Evolutionary conservation across 805 yeast species (phyloP).

Genomic region (Pichia kluyveri): DNA sequence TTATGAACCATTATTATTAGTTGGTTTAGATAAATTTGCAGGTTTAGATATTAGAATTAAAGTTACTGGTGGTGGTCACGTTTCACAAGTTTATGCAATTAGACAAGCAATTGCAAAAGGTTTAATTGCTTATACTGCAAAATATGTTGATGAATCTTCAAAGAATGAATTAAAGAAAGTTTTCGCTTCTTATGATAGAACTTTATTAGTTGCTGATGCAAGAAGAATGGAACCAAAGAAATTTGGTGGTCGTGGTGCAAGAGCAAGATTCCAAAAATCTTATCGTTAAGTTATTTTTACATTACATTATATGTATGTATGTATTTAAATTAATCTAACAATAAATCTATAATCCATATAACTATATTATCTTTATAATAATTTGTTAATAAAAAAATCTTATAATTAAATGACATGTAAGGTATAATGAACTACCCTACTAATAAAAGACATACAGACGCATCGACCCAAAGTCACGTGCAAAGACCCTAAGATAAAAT

Average conservation of each 20-base stretch:
- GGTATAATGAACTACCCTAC: too few relatives aligned
- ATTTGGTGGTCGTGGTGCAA: conserved; percentile 99
- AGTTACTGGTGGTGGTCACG: conserved; percentile 99
- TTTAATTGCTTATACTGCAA: conserved; percentile 98
- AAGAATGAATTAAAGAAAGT: conserved; percentile 99
- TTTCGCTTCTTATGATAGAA: conserved; percentile 96
- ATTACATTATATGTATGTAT: neutral
- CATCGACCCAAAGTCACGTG: too few relatives aligned
- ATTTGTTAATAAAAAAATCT: too few relatives aligned
- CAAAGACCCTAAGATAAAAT: too few relatives aligned
- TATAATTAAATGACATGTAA: too few relatives aligned
- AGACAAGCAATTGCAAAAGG: conserved; percentile 99
- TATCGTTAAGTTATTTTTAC: conserved; percentile 68
- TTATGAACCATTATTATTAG: conserved; percentile 97
- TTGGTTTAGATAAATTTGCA: conserved; percentile 98
- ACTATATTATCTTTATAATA: too few relatives aligned
- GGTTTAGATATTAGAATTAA: conserved; percentile 97
- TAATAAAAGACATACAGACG: too few relatives aligned
- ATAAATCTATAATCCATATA: neutral
- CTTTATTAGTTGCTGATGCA: conserved; percentile 97
- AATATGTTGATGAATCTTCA: conserved; percentile 98
- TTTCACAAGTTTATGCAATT: conserved; percentile 98
- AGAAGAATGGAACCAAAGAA: conserved; percentile 99
- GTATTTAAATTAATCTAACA: too few relatives aligned
- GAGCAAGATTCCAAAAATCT: conserved; percentile 99